A percentile compares a stretch with the other conserved stretches of the same genome.
These are phyloP conservation scores for Ceratocystis albifundus DNA, from an alignment of 2,329 filamentous ascomycete species.

Conservation along the genomic window DNA sequence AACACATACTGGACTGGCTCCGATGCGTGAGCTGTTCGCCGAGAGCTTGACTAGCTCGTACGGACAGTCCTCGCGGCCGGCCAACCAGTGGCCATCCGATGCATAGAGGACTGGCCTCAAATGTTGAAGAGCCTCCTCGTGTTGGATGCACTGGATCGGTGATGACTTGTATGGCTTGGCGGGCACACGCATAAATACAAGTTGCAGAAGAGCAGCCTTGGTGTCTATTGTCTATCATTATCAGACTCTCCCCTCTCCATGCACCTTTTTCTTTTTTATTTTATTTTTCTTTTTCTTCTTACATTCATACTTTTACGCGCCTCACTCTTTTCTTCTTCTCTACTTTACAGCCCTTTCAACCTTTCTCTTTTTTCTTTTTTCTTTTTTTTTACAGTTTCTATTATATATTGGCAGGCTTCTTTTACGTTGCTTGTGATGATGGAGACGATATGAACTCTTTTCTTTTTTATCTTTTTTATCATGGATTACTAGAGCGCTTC, in stretches of 20 bases:
- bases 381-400: conserved; percentile 5
- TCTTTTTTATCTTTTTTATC: conserved; percentile 3
- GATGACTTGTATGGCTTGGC: background rate
- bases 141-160: background rate
- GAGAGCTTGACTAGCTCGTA: conserved; percentile 28
- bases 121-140: background rate
- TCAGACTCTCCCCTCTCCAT: conserved; percentile 3
- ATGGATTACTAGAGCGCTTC: conserved; percentile 18
- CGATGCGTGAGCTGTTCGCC: conserved; percentile 72
- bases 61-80: background rate
- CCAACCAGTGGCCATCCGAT: background rate
- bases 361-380: too few species aligned
- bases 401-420: background rate
- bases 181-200: background rate
- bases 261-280: background rate
- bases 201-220: background rate
- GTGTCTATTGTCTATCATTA: conserved; percentile 6
- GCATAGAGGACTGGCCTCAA: background rate
- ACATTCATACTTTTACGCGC: background rate
- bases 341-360: background rate
- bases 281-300: conserved; percentile 5
- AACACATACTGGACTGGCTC: conserved; percentile 55
- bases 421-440: conserved; percentile 10
- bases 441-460: conserved; percentile 19
- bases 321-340: conserved; percentile 11